Evolutionary conservation across 441 rosid genomes (phyloP).

Genomic region (Populus hybrid): DNA sequence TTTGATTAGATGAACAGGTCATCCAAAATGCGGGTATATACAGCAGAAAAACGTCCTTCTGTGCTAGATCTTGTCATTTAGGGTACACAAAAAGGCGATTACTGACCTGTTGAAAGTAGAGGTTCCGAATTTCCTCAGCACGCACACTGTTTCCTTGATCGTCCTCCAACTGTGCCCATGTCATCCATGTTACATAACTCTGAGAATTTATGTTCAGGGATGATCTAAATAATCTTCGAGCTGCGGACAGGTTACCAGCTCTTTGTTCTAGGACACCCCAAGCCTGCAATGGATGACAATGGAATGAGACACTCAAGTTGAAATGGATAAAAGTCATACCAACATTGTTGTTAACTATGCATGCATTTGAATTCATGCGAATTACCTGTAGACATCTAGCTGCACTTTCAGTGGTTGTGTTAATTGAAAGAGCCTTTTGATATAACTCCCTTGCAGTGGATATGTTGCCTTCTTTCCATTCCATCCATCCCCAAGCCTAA

Average conservation of each 20-base stretch:
- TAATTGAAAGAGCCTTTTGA: slow-evolving; percentile 69
- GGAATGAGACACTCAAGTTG: neutral
- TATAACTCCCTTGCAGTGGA: slow-evolving; percentile 73
- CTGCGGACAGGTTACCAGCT: slow-evolving; percentile 77
- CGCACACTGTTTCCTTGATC: slow-evolving; percentile 87
- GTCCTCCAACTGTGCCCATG: slow-evolving; percentile 95
- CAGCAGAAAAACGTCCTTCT: neutral
- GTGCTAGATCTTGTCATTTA: neutral
- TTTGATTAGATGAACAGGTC: neutral
- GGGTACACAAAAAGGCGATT: neutral
- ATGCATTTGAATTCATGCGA: neutral
- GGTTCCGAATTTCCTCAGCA: slow-evolving; percentile 91
- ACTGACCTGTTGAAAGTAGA: slow-evolving; percentile 91
- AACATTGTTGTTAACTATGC: neutral
- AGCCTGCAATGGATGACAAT: slow-evolving; percentile 42
- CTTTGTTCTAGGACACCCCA: slow-evolving; percentile 98
- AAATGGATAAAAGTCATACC: neutral
- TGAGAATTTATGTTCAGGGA: slow-evolving; percentile 79
- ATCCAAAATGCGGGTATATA: neutral
- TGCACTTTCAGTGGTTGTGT: slow-evolving; percentile 73
- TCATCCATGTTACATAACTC: slow-evolving; percentile 96
- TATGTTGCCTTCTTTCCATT: slow-evolving; percentile 95
- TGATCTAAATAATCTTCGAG: slow-evolving; percentile 82
- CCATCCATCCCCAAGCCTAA: slow-evolving; percentile 99
- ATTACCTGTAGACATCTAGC: slow-evolving; percentile 85